These are phyloP conservation scores for Hysterangium stoloniferum DNA, from an alignment of 768 basidiomycete species.

Conservation along the genomic window DNA sequence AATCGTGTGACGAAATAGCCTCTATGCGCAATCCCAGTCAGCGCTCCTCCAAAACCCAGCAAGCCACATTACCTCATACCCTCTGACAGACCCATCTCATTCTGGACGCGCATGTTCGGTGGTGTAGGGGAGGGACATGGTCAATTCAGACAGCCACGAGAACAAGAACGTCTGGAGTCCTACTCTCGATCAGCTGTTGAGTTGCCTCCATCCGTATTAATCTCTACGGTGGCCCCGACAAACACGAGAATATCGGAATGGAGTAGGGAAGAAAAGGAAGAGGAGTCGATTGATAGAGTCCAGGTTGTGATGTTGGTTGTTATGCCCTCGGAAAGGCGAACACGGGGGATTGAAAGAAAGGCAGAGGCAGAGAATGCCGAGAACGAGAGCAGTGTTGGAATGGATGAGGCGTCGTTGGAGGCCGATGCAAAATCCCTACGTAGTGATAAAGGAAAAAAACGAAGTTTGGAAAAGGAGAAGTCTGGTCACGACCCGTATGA, in stretches of 20 bases:
- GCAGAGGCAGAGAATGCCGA: neutral
- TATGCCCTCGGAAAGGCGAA: constrained; percentile 28
- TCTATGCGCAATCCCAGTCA: constrained; percentile 4
- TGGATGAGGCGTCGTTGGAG: neutral
- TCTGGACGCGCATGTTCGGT: constrained; percentile 10
- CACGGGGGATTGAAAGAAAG: neutral
- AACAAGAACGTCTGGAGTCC: no score
- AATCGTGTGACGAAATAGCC: no score
- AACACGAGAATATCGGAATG: no score
- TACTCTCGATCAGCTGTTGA: no score
- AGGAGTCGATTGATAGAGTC: constrained; percentile 14
- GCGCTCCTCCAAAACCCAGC: neutral
- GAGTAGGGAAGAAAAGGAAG: neutral
- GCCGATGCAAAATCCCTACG: neutral
- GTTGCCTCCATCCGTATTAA: no score
- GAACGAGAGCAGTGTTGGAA: neutral
- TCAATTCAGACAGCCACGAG: neutral
- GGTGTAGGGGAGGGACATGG: neutral
- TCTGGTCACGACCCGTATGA: neutral
- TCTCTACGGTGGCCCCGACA: constrained; percentile 4
- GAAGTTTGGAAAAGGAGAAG: neutral
- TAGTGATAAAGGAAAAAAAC: neutral
- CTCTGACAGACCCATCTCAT: constrained; percentile 4
- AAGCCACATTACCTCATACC: constrained; percentile 10
- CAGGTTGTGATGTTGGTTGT: constrained; percentile 34